Base-by-base conservation (phyloP, 257 asterid species). In the Nicotiana attenuata region DNA sequence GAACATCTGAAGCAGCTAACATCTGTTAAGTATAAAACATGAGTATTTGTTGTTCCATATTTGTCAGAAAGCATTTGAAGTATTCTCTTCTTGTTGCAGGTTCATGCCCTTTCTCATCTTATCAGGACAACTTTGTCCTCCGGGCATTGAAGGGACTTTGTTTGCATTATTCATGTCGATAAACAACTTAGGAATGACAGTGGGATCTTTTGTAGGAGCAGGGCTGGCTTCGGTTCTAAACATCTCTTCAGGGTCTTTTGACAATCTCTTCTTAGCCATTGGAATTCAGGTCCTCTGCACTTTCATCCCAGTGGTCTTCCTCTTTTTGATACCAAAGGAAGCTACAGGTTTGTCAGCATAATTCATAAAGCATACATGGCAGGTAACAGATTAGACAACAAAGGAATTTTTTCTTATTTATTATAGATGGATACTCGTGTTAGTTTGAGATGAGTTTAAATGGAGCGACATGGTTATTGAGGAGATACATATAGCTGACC, bases 41-140 rank as follows among this genome's bases (percentile, higher is more conserved):
- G 47, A 38, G 10, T 38, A 38, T 38, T 38, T 38, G 47, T 22
- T 53, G 41, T 76, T 57, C n/a, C 22, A 45, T 16, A 45, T 76
- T 56, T 50, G 45, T 28, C 31, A 55, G 4, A 19, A 17, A 63
- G 26, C 19, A 50, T 15, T 24, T 47, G 56, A 75, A 28, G 7
- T 31, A 19, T 67, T 59, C 60, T 73, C 47, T 45, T 80, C 10
- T 8, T 41, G 29, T 64, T 89, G 90, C 93, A 95, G 99, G 91
- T 95, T 93, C 83, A 95, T 95, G 98, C 99, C 98, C 28, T 93
- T 95, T 87, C 94, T 95, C 1, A 92, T 95, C 86, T 89, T 95
- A 82, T 95, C 99, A 3, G 99, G 99, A 60, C 99, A 95, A 83
- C 97, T 95, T 22, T 95, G 98, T 90, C 99, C 99, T 50, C 98